Conservation (phyloP, 2,329 filamentous ascomycete species). For the Lasiodiplodia gonubiensis region DNA sequence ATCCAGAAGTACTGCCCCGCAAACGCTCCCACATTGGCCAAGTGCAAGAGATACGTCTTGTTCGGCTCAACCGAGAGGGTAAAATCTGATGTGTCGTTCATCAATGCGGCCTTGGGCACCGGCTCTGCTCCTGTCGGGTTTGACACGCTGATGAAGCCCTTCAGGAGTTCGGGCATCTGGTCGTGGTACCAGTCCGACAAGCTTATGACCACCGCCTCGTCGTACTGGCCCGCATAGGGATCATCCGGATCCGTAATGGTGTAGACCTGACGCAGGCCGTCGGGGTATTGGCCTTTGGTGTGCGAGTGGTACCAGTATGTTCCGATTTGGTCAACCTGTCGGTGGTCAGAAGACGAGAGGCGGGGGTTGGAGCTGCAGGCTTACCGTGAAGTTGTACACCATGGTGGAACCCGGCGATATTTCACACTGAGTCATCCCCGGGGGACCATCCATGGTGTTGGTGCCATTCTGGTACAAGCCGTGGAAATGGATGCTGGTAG, state of each 20-base stretch:
- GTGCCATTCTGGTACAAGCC: conserved; percentile 81
- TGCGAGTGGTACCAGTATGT: conserved; percentile 74
- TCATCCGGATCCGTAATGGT: conserved; percentile 66
- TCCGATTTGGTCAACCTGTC: conserved; percentile 56
- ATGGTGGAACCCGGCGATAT: conserved; percentile 68
- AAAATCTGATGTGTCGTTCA: conserved; percentile 65
- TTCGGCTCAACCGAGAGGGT: conserved; percentile 54
- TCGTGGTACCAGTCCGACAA: conserved; percentile 80
- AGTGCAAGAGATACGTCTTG: conserved; percentile 67
- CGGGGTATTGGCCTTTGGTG: conserved; percentile 65
- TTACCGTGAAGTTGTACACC: conserved; percentile 70
- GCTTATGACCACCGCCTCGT: conserved; percentile 68
- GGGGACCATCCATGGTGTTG: conserved; percentile 74
- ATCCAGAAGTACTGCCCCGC: conserved; percentile 74
- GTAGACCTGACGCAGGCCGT: conserved; percentile 71
- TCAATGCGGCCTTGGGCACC: conserved; percentile 67
- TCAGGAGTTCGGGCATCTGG: conserved; percentile 52
- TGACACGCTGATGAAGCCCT: conserved; percentile 52
- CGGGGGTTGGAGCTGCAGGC: conserved; percentile 27
- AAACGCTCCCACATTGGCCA: conserved; percentile 74
- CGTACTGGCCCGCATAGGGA: conserved; percentile 58
- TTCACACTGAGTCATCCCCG: conserved; percentile 62
- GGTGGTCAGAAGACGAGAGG: background rate
- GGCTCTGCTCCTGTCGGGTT: conserved; percentile 68
- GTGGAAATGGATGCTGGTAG: conserved; percentile 75